Conservation (phyloP, 371 early-diverging fungal genomes). For the Mortierella sp. region DNA sequence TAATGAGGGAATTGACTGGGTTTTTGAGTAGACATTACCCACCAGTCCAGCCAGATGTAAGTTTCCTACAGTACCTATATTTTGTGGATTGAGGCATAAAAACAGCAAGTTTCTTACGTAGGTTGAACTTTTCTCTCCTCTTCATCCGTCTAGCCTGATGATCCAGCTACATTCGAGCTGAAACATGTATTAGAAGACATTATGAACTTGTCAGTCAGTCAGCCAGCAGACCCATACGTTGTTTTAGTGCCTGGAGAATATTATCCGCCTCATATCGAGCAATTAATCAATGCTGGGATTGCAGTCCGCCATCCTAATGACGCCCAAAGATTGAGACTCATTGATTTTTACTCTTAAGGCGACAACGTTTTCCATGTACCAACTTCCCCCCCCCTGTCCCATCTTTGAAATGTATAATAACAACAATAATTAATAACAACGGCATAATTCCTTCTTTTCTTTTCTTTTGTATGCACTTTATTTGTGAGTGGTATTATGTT, state of each 20-base stretch:
- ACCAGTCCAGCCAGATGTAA: conserved; percentile 59
- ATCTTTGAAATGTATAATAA: background rate
- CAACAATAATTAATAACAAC: background rate
- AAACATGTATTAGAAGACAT: conserved; percentile 58
- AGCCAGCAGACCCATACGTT: conserved; percentile 64
- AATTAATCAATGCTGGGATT: conserved; percentile 65
- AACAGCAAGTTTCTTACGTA: background rate
- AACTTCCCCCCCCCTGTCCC: no score
- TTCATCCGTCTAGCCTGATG: conserved; percentile 6
- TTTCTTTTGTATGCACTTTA: conserved; percentile 5
- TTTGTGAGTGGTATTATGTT: conserved; percentile 16
- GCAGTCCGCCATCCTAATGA: conserved; percentile 69
- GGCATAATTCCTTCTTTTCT: background rate
- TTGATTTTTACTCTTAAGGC: conserved; percentile 58
- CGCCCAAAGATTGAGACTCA: conserved; percentile 57
- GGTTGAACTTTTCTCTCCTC: background rate
- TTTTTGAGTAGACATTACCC: conserved; percentile 65
- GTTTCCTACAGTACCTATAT: background rate
- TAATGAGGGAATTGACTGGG: conserved; percentile 59
- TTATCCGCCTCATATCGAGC: conserved; percentile 70
- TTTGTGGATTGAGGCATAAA: background rate
- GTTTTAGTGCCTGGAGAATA: conserved; percentile 59
- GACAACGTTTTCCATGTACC: no score
- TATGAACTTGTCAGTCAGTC: conserved; percentile 65
- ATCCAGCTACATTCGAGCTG: conserved; percentile 11